Percentiles rank a stretch among this genome's conserved stretches.
Evolutionary conservation across 1,139 yeast genomes (phyloP).

Genomic region (Geotrichum aggregatum): DNA sequence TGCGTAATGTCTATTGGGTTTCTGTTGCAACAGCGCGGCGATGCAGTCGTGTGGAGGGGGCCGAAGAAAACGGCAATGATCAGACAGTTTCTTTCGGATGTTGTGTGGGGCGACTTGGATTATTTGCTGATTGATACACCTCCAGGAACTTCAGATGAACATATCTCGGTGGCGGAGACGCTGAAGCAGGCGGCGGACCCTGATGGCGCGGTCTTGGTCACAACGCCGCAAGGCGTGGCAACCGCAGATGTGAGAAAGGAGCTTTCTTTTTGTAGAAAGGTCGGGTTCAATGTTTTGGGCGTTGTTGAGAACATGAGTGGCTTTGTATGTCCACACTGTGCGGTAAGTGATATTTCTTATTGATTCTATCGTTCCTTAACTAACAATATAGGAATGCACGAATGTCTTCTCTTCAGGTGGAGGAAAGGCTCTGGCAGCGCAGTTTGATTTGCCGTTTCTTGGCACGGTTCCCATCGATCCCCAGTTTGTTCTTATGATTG

Average conservation of each 20-base stretch:
- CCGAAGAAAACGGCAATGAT: conserved; percentile 98
- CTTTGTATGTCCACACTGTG: conserved; percentile 89
- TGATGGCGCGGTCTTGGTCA: conserved; percentile 90
- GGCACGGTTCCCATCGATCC: conserved; percentile 95
- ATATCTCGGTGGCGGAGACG: conserved; percentile 93
- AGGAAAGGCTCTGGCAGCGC: conserved; percentile 66
- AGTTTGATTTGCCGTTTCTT: conserved; percentile 59
- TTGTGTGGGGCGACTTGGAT: conserved; percentile 80
- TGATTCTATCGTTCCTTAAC: background rate
- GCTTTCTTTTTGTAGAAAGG: conserved; percentile 85
- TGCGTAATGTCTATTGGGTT: conserved; percentile 90
- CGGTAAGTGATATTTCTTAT: conserved; percentile 29
- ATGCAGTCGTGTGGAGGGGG: conserved; percentile 96
- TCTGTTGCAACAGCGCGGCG: conserved; percentile 73
- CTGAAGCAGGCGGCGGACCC: conserved; percentile 66
- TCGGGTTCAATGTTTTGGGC: conserved; percentile 74
- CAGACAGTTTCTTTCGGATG: conserved; percentile 84
- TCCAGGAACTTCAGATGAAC: conserved; percentile 98
- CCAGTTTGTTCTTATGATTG: conserved; percentile 77
- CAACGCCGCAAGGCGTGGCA: conserved; percentile 94
- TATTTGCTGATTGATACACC: conserved; percentile 93
- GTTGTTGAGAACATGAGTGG: conserved; percentile 96
- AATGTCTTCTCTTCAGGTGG: conserved; percentile 93
- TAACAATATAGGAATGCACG: conserved; percentile 51
- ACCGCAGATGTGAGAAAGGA: conserved; percentile 92